These are phyloP conservation scores for Theileria orientalis DNA, from an alignment of 169 alveolate species.

Conservation along the genomic window DNA sequence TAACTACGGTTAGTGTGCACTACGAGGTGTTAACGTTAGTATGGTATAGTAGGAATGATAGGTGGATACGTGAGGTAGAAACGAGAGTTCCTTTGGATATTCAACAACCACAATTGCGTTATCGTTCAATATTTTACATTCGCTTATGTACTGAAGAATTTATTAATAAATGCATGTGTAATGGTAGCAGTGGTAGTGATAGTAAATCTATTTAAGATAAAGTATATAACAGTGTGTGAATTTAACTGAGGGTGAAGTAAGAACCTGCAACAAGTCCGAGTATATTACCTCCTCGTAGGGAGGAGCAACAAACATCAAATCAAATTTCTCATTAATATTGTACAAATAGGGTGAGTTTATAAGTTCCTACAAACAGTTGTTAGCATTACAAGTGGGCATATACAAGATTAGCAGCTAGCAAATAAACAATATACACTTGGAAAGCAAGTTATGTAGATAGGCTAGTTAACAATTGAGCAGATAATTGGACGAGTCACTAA, in stretches of 20 bases:
- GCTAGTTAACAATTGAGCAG: neutral
- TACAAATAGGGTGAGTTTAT: slow-evolving; percentile 64
- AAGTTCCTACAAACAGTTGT: slow-evolving; percentile 31
- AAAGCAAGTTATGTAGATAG: no score
- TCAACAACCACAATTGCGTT: slow-evolving; percentile 75
- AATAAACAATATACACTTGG: no score
- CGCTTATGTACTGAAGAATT: slow-evolving; percentile 46
- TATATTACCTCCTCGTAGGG: slow-evolving; percentile 80
- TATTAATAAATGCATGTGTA: neutral
- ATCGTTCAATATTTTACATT: slow-evolving; percentile 64
- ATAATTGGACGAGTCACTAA: no score
- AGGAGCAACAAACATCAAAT: slow-evolving; percentile 74
- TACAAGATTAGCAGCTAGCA: neutral
- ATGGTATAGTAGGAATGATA: no score
- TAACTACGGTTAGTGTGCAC: no score
- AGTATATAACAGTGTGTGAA: neutral
- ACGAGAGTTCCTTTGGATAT: slow-evolving; percentile 73
- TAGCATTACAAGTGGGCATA: no score
- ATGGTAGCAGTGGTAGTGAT: neutral
- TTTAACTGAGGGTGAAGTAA: neutral
- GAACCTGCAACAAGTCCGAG: slow-evolving; percentile 66
- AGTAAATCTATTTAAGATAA: neutral
- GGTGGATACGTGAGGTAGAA: slow-evolving; percentile 71
- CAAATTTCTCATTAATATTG: slow-evolving; percentile 64
- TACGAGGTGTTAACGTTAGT: no score